phyloP scores from a whole-genome alignment of 2,329 filamentous ascomycete species.

The Epicoccum nigrum region DNA sequence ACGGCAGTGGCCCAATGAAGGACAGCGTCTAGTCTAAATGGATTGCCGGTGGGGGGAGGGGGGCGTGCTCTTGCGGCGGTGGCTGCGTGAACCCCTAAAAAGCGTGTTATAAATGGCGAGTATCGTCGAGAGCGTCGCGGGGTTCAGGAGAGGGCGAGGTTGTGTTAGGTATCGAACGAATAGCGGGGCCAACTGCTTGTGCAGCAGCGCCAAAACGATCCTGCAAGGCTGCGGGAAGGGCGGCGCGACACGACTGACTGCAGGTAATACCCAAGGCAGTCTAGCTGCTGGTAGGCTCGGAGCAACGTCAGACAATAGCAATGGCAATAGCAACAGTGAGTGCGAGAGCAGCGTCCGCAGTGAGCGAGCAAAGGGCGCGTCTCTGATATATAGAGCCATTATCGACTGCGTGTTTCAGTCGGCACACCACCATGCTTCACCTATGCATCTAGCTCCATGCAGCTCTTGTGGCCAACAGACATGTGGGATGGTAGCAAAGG shows the following conservation, averaged over 20 bases:
- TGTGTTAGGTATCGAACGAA: constrained; percentile 28
- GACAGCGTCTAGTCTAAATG: constrained; percentile 51
- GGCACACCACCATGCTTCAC: constrained; percentile 32
- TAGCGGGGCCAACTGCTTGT: constrained; percentile 21
- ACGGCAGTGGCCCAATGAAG: constrained; percentile 40
- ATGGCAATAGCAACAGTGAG: too few species aligned
- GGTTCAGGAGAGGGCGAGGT: constrained; percentile 28
- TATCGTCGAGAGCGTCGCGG: constrained; percentile 17
- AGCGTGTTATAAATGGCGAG: constrained; percentile 20
- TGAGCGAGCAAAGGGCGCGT: constrained; percentile 5
- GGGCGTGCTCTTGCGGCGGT: constrained; percentile 30
- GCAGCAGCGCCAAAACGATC: constrained; percentile 28
- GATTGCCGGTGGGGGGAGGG: constrained; percentile 42
- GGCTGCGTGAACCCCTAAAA: too few species aligned
- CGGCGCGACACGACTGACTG: constrained; percentile 14
- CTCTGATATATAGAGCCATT: constrained; percentile 15
- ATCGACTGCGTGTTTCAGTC: constrained; percentile 23
- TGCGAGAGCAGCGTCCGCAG: too few species aligned
- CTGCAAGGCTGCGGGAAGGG: constrained; percentile 25
- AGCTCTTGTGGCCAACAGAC: constrained; percentile 10
- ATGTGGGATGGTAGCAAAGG: neutral
- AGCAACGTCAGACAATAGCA: too few species aligned
- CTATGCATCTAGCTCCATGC: constrained; percentile 24
- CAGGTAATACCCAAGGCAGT: too few species aligned
- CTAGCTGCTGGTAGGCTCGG: constrained; percentile 12